Conservation (phyloP, 176 grass and related monocot species). For the Oryza longistaminata region DNA sequence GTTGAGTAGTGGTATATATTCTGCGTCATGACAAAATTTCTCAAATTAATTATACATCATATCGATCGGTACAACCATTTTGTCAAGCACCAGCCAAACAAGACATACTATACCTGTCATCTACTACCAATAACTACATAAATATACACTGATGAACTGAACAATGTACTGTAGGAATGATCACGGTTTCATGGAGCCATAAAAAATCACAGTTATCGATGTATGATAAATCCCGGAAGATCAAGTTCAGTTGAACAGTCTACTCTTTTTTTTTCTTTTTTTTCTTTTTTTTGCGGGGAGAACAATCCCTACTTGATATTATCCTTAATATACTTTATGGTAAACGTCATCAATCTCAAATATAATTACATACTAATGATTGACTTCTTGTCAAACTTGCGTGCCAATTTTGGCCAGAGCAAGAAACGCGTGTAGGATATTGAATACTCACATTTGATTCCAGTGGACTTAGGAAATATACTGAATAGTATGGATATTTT, state of each 20-base stretch:
- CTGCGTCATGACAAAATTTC: neutral
- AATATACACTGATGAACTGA: no score
- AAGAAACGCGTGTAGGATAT: neutral
- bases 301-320: no score
- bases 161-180: no score
- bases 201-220: neutral
- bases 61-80: neutral
- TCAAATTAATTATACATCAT: neutral
- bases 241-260: neutral
- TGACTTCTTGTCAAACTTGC: slow-evolving; percentile 14
- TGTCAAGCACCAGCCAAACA: neutral
- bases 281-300: no score
- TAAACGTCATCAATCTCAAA: neutral
- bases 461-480: no score
- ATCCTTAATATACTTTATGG: no score
- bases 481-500: neutral
- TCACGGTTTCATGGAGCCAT: no score
- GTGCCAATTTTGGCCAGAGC: neutral
- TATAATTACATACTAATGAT: neutral
- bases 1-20: neutral
- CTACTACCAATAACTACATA: no score
- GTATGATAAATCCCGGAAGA: neutral
- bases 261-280: no score
- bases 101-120: no score
- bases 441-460: neutral